Evolutionary conservation across 1,139 yeast genomes (phyloP).

Genomic region (Blastobotrys serpentis): DNA sequence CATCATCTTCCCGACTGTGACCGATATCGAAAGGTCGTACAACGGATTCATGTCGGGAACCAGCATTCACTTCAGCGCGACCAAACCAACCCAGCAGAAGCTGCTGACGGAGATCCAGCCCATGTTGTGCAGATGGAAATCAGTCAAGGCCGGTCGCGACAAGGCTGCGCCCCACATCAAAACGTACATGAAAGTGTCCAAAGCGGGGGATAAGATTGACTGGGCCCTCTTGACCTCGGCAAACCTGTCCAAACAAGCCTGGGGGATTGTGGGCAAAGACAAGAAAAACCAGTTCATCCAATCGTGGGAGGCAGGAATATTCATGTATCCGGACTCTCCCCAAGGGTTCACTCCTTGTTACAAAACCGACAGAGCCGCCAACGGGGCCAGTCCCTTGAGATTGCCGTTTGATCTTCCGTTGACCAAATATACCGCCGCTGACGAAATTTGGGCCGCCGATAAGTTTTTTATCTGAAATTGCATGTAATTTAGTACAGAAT

Average conservation of each 20-base stretch:
- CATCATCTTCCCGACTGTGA: slow-evolving; percentile 36
- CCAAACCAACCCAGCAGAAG: slow-evolving; percentile 23
- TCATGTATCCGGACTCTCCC: slow-evolving; percentile 24
- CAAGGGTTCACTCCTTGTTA: not conserved
- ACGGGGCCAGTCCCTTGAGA: not conserved
- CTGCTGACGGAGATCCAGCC: slow-evolving; percentile 32
- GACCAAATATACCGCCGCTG: not conserved
- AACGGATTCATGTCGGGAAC: slow-evolving; percentile 37
- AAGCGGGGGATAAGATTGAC: slow-evolving; percentile 22
- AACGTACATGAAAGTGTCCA: slow-evolving; percentile 32
- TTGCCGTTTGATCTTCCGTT: slow-evolving; percentile 4
- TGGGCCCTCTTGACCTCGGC: slow-evolving; percentile 40
- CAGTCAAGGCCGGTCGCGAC: slow-evolving; percentile 32
- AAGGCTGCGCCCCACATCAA: slow-evolving; percentile 40
- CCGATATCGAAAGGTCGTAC: slow-evolving; percentile 32
- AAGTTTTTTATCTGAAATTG: too few species aligned
- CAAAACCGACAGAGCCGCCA: not conserved
- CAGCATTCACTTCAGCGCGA: slow-evolving; percentile 32
- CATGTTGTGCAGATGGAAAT: slow-evolving; percentile 32
- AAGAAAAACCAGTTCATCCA: slow-evolving; percentile 30
- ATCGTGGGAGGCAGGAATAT: slow-evolving; percentile 39
- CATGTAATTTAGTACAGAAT: too few species aligned
- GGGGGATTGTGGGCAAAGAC: slow-evolving; percentile 33
- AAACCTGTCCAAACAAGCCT: slow-evolving; percentile 39
- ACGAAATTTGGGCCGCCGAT: not conserved